Evolutionary conservation across 2,329 filamentous ascomycete genomes (phyloP), one percentile per base, ranked within the genome.

Genomic region (Dactylonectria macrodidyma): DNA sequence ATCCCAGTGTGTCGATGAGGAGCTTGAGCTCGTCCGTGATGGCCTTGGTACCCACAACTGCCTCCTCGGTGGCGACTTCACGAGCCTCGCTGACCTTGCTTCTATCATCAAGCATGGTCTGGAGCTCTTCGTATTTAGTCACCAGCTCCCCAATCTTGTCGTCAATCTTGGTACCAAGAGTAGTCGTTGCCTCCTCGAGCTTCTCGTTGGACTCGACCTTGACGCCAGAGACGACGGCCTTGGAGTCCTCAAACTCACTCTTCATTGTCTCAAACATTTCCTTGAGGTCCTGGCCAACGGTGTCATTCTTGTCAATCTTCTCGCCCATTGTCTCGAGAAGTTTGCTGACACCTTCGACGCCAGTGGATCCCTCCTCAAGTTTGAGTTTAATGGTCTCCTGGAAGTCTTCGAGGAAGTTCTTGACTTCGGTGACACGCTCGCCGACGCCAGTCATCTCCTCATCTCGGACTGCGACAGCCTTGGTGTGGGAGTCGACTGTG

Each of bases 181-280:
- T 82, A 9, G 90, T 87, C 22, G 87, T 86, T 0, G 87, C 86
- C 66, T 88, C 82, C 71, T 90, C 86, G 34, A 92, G 90, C 78
- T 94, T 95, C 76, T 95, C 92, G 69, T 97, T 93, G 3, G 91
- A 88, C 69, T 97, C 94, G n/a, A 94, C 86, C 82, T 95, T 96
- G 59, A 91, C 88, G 7, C 92, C 92, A 64, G 93, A 92, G 26
- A 96, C 87, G n/a, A 93, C 90, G 16, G 91, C 90, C 73, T 94
- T 92, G 11, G 93, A 92, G 70, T 95, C 93, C 75, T 98, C 95
- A 67, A 98, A 97, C 78, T 98, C 95, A 1, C 89, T 84, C 79
- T 93, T 95, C 81, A 98, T 90, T 2, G 90, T 89, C 62, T 93
- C 91, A 47, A 91, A 89, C 79, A 95, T 87, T 62, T 92, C 91